These are phyloP conservation scores for Xylaria sp. DNA, from an alignment of 2,329 filamentous ascomycete genomes.

Conservation along the genomic window DNA sequence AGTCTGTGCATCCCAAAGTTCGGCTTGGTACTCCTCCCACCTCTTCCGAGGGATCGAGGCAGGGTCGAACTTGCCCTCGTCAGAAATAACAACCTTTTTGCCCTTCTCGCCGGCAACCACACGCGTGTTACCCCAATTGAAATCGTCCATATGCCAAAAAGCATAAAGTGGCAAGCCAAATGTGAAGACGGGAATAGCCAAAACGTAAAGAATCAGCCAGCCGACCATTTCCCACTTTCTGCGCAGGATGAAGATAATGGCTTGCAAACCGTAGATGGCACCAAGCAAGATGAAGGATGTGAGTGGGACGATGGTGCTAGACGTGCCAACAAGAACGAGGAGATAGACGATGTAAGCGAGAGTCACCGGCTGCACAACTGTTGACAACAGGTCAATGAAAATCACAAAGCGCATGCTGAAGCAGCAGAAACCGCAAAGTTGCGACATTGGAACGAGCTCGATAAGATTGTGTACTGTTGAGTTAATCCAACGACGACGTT, in stretches of 20 bases:
- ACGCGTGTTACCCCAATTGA: constrained; percentile 99
- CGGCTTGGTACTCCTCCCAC: constrained; percentile 98
- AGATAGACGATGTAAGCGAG: constrained; percentile 90
- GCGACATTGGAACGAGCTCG: constrained; percentile 89
- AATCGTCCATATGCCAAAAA: constrained; percentile 99
- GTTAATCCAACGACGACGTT: constrained; percentile 99
- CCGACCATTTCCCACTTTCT: constrained; percentile 99
- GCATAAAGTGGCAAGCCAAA: constrained; percentile 89
- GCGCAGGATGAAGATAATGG: constrained; percentile 93
- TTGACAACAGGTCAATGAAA: constrained; percentile 90
- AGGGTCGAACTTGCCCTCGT: constrained; percentile 98
- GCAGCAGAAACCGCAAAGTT: constrained; percentile 99
- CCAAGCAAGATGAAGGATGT: constrained; percentile 89
- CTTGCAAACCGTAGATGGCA: constrained; percentile 97
- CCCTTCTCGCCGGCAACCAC: constrained; percentile 93
- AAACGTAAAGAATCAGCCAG: constrained; percentile 96
- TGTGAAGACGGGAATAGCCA: constrained; percentile 90
- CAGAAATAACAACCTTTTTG: constrained; percentile 88
- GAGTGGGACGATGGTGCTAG: constrained; percentile 72
- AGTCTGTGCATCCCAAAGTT: constrained; percentile 94
- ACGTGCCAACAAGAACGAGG: constrained; percentile 71
- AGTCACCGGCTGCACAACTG: constrained; percentile 88
- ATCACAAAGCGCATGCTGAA: constrained; percentile 99
- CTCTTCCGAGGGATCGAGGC: constrained; percentile 92
- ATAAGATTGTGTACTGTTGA: constrained; percentile 97